Evolutionary conservation across 768 basidiomycete genomes (phyloP).

Genomic region (Lepiota venenata): DNA sequence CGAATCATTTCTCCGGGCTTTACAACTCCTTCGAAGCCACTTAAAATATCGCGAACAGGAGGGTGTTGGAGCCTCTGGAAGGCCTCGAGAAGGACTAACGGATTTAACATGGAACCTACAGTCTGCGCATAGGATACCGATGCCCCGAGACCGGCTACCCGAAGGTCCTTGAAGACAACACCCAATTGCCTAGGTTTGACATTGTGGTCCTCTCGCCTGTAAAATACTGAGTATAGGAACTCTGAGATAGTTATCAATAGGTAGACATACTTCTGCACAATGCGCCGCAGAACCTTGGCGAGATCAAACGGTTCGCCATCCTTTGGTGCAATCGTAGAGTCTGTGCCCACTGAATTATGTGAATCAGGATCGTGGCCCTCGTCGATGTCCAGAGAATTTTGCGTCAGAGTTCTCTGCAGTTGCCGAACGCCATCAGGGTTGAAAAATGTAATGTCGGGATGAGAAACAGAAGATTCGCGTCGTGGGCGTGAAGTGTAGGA

Average conservation of each 20-base stretch:
- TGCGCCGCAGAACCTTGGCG: slow-evolving; percentile 27
- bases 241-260: slow-evolving; percentile 1
- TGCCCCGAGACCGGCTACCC: slow-evolving; percentile 56
- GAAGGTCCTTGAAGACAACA: slow-evolving; percentile 56
- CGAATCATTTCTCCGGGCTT: slow-evolving; percentile 79
- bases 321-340: slow-evolving; percentile 19
- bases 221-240: slow-evolving; percentile 11
- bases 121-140: slow-evolving; percentile 53
- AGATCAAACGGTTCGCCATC: slow-evolving; percentile 33
- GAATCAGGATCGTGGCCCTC: background rate
- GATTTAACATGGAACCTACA: slow-evolving; percentile 61
- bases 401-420: slow-evolving; percentile 36
- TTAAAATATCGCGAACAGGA: slow-evolving; percentile 57
- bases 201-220: slow-evolving; percentile 42
- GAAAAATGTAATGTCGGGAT: slow-evolving; percentile 47
- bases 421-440: slow-evolving; percentile 50
- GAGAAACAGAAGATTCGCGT: slow-evolving; percentile 24
- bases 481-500: slow-evolving; percentile 4
- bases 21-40: slow-evolving; percentile 62
- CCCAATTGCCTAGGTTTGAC: slow-evolving; percentile 55
- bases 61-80: slow-evolving; percentile 56
- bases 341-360: background rate
- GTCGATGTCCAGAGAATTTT: slow-evolving; percentile 14
- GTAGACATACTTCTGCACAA: slow-evolving; percentile 28
- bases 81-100: slow-evolving; percentile 35